These are phyloP conservation scores for Puccinia coronata DNA, from an alignment of 1,284 basidiomycete genomes.

Conservation along the genomic window DNA sequence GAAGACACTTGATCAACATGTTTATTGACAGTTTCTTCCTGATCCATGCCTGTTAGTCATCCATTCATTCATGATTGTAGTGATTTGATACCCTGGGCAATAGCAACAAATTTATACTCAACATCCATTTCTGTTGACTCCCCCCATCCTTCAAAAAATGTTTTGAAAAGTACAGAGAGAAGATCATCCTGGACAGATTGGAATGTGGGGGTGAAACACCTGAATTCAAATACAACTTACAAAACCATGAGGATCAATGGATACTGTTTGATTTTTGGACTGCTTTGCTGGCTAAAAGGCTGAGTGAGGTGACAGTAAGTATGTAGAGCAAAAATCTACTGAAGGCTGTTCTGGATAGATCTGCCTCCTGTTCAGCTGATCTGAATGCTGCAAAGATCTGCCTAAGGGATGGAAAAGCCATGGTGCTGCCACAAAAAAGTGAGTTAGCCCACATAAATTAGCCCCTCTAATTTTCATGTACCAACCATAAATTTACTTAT, in stretches of 20 bases:
- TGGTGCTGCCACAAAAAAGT: too few relatives aligned
- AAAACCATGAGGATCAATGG: neutral
- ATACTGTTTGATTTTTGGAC: conserved; percentile 33
- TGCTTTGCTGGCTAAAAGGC: conserved; percentile 37
- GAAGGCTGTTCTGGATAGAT: conserved; percentile 43
- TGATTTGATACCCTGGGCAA: neutral
- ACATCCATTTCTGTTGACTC: conserved; percentile 47
- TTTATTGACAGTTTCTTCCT: too few relatives aligned
- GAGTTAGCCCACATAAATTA: too few relatives aligned
- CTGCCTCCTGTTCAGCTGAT: conserved; percentile 48
- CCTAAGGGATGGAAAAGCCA: conserved; percentile 42
- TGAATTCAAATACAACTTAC: too few relatives aligned
- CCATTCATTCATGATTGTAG: neutral
- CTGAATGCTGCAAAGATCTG: conserved; percentile 47
- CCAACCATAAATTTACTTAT: too few relatives aligned
- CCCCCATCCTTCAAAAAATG: neutral
- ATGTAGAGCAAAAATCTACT: conserved; percentile 40
- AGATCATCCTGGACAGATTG: conserved; percentile 43
- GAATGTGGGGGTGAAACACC: neutral
- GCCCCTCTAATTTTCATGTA: too few relatives aligned
- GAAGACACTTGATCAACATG: too few relatives aligned
- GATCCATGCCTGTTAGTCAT: neutral
- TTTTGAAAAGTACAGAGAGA: neutral
- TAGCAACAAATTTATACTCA: conserved; percentile 11
- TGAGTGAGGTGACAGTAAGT: conserved; percentile 34